Conservation (phyloP, 805 yeast species). For the Starmerella cellae region DNA sequence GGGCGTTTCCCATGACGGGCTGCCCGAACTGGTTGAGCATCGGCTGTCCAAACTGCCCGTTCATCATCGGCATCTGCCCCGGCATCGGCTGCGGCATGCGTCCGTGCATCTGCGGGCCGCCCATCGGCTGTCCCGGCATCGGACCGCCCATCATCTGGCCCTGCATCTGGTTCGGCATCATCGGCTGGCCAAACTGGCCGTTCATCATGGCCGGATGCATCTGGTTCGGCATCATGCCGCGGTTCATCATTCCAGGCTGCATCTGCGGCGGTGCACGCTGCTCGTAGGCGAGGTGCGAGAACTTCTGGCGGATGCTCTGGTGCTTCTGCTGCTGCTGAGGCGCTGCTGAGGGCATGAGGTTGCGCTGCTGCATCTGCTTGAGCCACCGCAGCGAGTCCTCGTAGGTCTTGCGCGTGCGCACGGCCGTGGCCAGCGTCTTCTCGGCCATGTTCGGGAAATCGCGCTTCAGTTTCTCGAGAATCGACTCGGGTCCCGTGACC, state of each 20-base stretch:
- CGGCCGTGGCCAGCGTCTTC: constrained; percentile 22
- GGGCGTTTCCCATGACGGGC: no score
- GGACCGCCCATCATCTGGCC: no score
- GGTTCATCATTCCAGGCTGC: background rate
- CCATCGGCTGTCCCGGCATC: constrained; percentile 2
- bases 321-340: constrained; percentile 22
- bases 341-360: constrained; percentile 18
- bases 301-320: constrained; percentile 30
- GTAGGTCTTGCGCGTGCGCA: constrained; percentile 23
- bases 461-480: constrained; percentile 10
- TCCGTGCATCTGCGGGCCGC: background rate
- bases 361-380: constrained; percentile 24
- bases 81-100: background rate
- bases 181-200: no score
- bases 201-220: no score
- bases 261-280: constrained; percentile 3
- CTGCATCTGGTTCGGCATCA: no score
- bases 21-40: no score
- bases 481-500: background rate
- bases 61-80: constrained; percentile 1
- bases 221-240: background rate
- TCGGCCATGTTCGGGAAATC: constrained; percentile 21
- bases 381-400: constrained; percentile 30
- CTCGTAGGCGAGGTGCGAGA: constrained; percentile 16
- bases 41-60: background rate